phyloP scores from a whole-genome alignment of 2,329 filamentous ascomycete species.

The Talaromyces piceae region DNA sequence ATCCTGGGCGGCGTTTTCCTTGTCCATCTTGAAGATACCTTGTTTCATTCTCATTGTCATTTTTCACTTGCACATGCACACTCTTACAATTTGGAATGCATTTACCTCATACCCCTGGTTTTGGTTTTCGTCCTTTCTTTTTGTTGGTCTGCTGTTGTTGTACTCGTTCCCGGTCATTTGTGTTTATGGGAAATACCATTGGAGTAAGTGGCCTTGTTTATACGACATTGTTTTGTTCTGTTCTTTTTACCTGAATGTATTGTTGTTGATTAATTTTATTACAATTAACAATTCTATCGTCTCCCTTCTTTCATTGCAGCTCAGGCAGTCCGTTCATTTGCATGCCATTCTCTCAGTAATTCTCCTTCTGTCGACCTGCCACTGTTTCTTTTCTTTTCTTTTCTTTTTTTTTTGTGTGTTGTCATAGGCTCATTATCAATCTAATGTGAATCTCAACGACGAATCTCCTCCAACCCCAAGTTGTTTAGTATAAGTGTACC shows the following conservation, averaged over 20 bases:
- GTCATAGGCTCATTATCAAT: conserved; percentile 12
- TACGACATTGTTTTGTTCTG: not conserved
- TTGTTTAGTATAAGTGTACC: too few relatives aligned
- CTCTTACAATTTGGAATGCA: not conserved
- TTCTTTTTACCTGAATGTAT: not conserved
- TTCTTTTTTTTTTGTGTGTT: not conserved
- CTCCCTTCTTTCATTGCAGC: not conserved
- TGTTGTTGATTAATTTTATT: not conserved
- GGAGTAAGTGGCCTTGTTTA: not conserved
- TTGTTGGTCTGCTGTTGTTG: conserved; percentile 15
- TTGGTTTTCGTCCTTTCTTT: not conserved
- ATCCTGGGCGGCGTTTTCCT: conserved; percentile 23
- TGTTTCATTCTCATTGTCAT: conserved; percentile 20
- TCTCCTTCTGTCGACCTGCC: not conserved
- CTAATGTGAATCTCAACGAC: too few relatives aligned
- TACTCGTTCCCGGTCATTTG: not conserved
- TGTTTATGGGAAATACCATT: conserved; percentile 1
- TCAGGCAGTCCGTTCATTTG: not conserved
- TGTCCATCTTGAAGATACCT: conserved; percentile 31
- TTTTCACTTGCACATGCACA: not conserved
- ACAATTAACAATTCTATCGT: not conserved
- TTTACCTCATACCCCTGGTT: not conserved
- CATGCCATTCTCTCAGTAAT: too few relatives aligned
- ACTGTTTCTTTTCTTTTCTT: not conserved
- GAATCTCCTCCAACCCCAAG: too few relatives aligned